Base-by-base conservation (phyloP, 164 flowering plant genomes). In the Protea cynaroides region DNA sequence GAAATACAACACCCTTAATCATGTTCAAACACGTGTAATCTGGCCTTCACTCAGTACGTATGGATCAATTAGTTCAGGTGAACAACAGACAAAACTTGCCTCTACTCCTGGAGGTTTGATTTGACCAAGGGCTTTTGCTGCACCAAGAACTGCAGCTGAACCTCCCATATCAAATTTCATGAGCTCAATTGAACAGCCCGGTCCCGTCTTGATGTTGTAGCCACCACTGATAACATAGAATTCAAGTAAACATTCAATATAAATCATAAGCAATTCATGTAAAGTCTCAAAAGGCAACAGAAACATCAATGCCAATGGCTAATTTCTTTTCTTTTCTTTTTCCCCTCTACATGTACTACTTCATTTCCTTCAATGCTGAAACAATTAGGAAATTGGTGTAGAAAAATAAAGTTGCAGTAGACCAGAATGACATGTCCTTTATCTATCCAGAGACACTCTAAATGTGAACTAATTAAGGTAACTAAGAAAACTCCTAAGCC, bases 151-250 rank as follows among this genome's bases (percentile, higher is more conserved):
- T 61, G 86, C 86, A 8, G 84, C 86, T 23, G 84, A 77, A 68
- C 84, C 84, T 38, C 86, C 84, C 86, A 82, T 82, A 34, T 83
- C 86, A 75, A 66, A 71, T 67, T 83, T 83, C 86, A 83, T 83
- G 47, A 75, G 69, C 71, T 83, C 84, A 66, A 83, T 79, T 7
- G 66, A 74, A 69, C 81, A 76, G 46, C 81, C 82, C 56, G 81
- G 75, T 58, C 86, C 84, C 17, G 84, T 77, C 71, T 83, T 83
- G 63, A 83, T 83, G 74, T 83, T 83, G 81, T 49, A 49, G 52
- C 52, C 52, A 49, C 52, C 52, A 49, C 52, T 49, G 52, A 18
- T 14, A 18, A 49, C n/a, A 49, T 40, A 49, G 17, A 18, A 49
- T 15, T 15, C 14, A 49, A 15, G n/a, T 4, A 49, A 49, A 49